Conservation (phyloP, 1,284 basidiomycete genomes). For the Melanopsichium pennsylvanicum region DNA sequence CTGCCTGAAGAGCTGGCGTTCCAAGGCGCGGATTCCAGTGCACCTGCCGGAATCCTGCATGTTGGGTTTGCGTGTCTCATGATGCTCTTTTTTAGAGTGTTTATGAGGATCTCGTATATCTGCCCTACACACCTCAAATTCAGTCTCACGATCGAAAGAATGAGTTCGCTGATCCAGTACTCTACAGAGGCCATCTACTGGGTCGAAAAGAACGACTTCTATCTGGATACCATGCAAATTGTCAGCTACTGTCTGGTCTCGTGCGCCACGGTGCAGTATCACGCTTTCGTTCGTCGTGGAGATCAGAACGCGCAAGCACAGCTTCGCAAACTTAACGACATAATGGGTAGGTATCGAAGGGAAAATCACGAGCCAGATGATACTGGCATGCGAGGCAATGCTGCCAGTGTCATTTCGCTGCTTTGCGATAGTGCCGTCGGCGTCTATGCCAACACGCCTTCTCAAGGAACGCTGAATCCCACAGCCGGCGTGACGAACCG, state of each 20-base stretch:
- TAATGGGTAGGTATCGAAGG: constrained; percentile 33
- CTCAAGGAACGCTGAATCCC: constrained; percentile 66
- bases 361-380: constrained; percentile 68
- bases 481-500: constrained; percentile 68
- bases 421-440: constrained; percentile 75
- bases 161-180: constrained; percentile 53
- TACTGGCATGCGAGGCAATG: constrained; percentile 78
- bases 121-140: constrained; percentile 61
- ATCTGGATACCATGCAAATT: constrained; percentile 58
- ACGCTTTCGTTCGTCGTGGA: constrained; percentile 54
- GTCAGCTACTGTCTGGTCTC: constrained; percentile 60
- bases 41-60: constrained; percentile 55
- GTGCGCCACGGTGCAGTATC: constrained; percentile 60
- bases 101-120: constrained; percentile 63
- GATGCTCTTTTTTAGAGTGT: constrained; percentile 62
- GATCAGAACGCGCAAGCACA: constrained; percentile 46
- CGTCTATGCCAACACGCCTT: constrained; percentile 55
- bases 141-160: constrained; percentile 59
- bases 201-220: constrained; percentile 58
- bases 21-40: constrained; percentile 40
- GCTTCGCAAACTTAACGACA: constrained; percentile 44
- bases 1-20: constrained; percentile 51
- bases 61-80: constrained; percentile 53
- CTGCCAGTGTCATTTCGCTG: constrained; percentile 85
- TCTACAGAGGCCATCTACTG: constrained; percentile 54